A percentile compares a stretch with the other conserved stretches of the same genome.
phyloP scores from a whole-genome alignment of 192 early-diverging fungal species.

The Chytriomyces sp. region DNA sequence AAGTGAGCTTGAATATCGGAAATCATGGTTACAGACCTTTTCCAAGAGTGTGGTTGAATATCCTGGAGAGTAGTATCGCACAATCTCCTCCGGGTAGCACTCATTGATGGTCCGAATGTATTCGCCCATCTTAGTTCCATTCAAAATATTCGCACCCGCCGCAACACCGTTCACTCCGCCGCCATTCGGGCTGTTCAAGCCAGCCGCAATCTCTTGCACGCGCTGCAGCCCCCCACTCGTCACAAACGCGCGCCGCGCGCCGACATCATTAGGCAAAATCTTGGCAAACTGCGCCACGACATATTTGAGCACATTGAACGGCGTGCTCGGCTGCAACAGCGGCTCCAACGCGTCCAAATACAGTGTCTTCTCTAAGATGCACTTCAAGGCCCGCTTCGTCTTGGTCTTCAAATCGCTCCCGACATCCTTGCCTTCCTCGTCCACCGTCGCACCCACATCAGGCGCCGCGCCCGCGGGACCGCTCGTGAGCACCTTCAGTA shows the following conservation, averaged over 20 bases:
- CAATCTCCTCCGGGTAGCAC: conserved; percentile 68
- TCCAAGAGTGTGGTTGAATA: conserved; percentile 57
- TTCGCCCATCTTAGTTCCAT: conserved; percentile 61
- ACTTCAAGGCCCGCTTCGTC: conserved; percentile 58
- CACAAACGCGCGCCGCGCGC: conserved; percentile 56
- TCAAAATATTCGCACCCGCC: conserved; percentile 18
- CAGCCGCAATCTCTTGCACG: conserved; percentile 59
- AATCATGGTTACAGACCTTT: conserved; percentile 39
- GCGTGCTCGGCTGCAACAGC: conserved; percentile 51
- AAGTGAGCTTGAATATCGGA: neutral
- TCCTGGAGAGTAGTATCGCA: conserved; percentile 62
- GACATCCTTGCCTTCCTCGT: conserved; percentile 34
- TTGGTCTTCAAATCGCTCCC: conserved; percentile 56
- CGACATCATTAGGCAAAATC: conserved; percentile 61
- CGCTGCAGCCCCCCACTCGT: conserved; percentile 54
- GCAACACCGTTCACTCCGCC: conserved; percentile 6
- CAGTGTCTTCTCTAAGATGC: conserved; percentile 57
- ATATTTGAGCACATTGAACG: conserved; percentile 60
- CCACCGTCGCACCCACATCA: neutral
- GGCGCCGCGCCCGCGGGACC: neutral
- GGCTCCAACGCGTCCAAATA: conserved; percentile 56
- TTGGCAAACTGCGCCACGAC: conserved; percentile 62
- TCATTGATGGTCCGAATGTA: conserved; percentile 57
- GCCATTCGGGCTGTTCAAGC: conserved; percentile 27
- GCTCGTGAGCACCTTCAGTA: conserved; percentile 49